Percentiles rank a stretch among this genome's conserved stretches.
Conservation (phyloP, 192 early-diverging fungal genomes). For the Entomortierella beljakovae region DNA sequence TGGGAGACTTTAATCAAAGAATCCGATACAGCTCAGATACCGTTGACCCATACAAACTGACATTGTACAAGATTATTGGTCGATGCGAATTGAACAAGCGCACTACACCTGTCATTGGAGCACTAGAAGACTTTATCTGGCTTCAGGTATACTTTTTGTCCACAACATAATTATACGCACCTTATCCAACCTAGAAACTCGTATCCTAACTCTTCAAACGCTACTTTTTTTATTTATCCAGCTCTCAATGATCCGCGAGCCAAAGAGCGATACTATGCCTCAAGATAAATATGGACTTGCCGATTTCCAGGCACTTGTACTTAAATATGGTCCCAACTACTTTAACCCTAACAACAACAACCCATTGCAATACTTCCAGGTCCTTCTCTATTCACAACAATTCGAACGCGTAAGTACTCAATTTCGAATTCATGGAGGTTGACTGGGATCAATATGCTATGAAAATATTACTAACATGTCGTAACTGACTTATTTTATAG, state of each 20-base stretch:
- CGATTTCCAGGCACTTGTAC: slow-evolving; percentile 75
- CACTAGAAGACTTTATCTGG: slow-evolving; percentile 97
- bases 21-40: slow-evolving; percentile 53
- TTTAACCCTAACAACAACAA: slow-evolving; percentile 78
- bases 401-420: slow-evolving; percentile 74
- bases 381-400: slow-evolving; percentile 88
- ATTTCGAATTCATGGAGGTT: too few species aligned
- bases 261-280: slow-evolving; percentile 56
- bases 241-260: slow-evolving; percentile 79
- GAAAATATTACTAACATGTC: not conserved
- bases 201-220: not conserved
- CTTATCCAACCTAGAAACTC: not conserved
- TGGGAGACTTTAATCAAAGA: slow-evolving; percentile 68
- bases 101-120: slow-evolving; percentile 72
- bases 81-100: slow-evolving; percentile 84
- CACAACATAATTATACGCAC: too few species aligned
- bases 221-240: slow-evolving; percentile 1
- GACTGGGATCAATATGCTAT: too few species aligned
- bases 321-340: slow-evolving; percentile 73
- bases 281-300: slow-evolving; percentile 74
- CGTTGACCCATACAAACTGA: slow-evolving; percentile 92
- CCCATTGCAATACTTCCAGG: slow-evolving; percentile 82
- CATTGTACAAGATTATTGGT: slow-evolving; percentile 91
- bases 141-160: slow-evolving; percentile 67
- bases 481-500: slow-evolving; percentile 18